phyloP scores from a whole-genome alignment of 1,284 basidiomycete species.

The Sporisorium scitamineum region DNA sequence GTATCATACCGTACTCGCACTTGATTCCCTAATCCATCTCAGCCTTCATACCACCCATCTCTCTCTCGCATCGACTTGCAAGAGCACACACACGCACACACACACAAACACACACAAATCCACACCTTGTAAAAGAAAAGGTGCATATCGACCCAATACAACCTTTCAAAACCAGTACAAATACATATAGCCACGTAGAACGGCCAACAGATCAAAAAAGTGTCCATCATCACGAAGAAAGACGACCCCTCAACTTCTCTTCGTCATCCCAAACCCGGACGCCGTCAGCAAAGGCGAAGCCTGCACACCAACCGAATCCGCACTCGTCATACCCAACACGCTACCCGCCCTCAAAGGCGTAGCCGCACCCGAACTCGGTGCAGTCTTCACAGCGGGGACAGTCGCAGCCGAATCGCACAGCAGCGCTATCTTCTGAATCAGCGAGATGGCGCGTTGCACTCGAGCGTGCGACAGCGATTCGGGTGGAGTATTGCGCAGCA shows the following conservation, averaged over 20 bases:
- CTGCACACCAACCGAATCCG: neutral
- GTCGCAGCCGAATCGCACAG: slow-evolving; percentile 48
- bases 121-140: neutral
- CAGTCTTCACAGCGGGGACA: neutral
- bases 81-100: too few relatives aligned
- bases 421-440: slow-evolving; percentile 37
- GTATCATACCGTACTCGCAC: neutral
- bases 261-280: slow-evolving; percentile 11
- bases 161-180: too few relatives aligned
- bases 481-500: slow-evolving; percentile 58
- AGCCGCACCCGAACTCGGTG: slow-evolving; percentile 13
- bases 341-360: slow-evolving; percentile 24
- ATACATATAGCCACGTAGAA: too few relatives aligned
- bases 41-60: too few relatives aligned
- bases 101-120: neutral
- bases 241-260: slow-evolving; percentile 6
- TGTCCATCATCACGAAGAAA: too few relatives aligned
- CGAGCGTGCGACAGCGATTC: slow-evolving; percentile 53
- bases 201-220: too few relatives aligned
- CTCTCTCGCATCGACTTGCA: too few relatives aligned
- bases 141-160: too few relatives aligned
- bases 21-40: too few relatives aligned
- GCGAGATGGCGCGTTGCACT: slow-evolving; percentile 44
- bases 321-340: slow-evolving; percentile 20
- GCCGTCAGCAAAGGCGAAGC: neutral